Conservation (phyloP, 179 eudicot species). For the Vitellaria paradoxa region DNA sequence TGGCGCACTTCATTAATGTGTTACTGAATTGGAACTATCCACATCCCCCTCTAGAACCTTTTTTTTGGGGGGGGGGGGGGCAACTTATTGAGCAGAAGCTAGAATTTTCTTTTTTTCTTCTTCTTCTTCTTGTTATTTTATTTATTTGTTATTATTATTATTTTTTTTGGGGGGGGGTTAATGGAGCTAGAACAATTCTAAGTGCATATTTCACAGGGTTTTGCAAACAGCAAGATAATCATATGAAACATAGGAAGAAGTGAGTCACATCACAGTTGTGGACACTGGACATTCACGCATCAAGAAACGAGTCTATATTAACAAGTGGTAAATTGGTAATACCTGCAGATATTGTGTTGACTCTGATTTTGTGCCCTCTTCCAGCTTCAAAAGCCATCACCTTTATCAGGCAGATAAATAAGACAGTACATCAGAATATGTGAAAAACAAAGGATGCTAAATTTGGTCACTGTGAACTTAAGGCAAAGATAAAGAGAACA, state of each 20-base stretch:
- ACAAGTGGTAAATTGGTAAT: conserved; percentile 2
- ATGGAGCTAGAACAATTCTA: background rate
- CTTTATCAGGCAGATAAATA: conserved; percentile 28
- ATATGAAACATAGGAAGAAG: background rate
- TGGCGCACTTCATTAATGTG: too few species aligned
- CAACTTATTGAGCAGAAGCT: too few species aligned
- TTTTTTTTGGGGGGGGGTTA: too few species aligned
- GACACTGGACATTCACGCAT: background rate
- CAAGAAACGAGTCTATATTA: background rate
- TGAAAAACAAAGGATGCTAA: background rate
- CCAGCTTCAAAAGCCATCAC: conserved; percentile 97
- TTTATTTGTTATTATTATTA: too few species aligned
- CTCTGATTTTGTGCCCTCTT: conserved; percentile 74
- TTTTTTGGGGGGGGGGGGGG: too few species aligned
- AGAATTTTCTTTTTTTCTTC: too few species aligned
- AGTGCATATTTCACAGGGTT: background rate
- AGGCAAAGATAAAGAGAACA: background rate
- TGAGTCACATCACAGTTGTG: background rate
- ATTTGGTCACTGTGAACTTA: background rate
- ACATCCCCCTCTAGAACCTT: too few species aligned
- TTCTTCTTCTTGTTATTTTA: too few species aligned
- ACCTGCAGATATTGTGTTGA: conserved; percentile 97
- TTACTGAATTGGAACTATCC: too few species aligned
- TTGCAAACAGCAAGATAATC: background rate
- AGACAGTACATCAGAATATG: background rate